Conservation (phyloP, 352 stramenopile species). For the Globisporangium heterothallicum region DNA sequence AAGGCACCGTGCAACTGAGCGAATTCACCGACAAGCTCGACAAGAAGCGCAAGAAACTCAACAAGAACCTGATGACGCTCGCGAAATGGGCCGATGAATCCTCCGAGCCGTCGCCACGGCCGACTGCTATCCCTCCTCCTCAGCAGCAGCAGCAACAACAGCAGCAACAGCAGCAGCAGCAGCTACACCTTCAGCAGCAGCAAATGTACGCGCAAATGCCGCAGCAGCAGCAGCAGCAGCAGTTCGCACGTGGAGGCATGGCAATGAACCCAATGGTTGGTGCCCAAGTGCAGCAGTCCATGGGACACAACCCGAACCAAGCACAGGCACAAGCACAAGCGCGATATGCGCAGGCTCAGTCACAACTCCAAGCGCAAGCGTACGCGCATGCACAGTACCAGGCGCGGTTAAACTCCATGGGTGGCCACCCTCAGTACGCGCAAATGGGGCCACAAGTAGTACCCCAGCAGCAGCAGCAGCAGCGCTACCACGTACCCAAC, state of each 20-base stretch:
- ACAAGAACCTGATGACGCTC: constrained; percentile 88
- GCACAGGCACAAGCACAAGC: constrained; percentile 23
- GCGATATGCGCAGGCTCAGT: constrained; percentile 26
- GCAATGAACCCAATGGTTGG: constrained; percentile 22
- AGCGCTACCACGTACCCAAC: constrained; percentile 29
- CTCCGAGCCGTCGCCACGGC: constrained; percentile 54
- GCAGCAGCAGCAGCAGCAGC: constrained; percentile 15
- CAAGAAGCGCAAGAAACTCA: constrained; percentile 87
- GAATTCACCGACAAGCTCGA: constrained; percentile 84
- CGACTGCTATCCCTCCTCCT: constrained; percentile 15
- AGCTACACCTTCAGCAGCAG: constrained; percentile 21
- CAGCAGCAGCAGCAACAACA: constrained; percentile 27
- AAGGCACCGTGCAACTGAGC: constrained; percentile 63
- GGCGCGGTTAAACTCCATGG: constrained; percentile 54
- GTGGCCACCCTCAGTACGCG: constrained; percentile 22
- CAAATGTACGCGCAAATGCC: constrained; percentile 15
- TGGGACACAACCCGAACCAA: constrained; percentile 19
- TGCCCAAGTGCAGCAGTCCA: constrained; percentile 19
- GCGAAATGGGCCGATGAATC: constrained; percentile 86
- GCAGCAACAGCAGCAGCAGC: constrained; percentile 11
- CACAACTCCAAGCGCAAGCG: constrained; percentile 29
- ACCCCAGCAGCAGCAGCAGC: constrained; percentile 14
- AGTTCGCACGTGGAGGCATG: not conserved
- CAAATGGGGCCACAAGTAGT: constrained; percentile 18
- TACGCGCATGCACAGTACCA: constrained; percentile 58